phyloP scores from a whole-genome alignment of 2,329 filamentous ascomycete genomes.

The Aspergillus pseudonomiae region DNA sequence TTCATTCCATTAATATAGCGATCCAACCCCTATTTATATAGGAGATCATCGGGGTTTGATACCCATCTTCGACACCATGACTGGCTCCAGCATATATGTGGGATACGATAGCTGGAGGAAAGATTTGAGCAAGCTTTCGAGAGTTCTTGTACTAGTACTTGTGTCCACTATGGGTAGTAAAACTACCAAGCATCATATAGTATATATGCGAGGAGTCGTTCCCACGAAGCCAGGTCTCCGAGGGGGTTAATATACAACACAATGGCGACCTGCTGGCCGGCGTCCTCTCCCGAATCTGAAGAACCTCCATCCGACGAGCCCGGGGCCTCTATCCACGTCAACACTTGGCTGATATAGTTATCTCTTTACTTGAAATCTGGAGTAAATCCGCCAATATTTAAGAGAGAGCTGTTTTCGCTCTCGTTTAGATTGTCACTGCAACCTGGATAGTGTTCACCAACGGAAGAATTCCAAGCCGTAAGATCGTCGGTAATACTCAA shows the following conservation, averaged over 20 bases:
- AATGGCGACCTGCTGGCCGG: conserved; percentile 22
- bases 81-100: no score
- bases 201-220: conserved; percentile 18
- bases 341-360: conserved; percentile 8
- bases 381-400: conserved; percentile 7
- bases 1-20: no score
- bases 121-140: no score
- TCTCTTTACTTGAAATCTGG: not conserved
- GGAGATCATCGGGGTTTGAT: no score
- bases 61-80: no score
- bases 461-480: conserved; percentile 1
- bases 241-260: conserved; percentile 27
- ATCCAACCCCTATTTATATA: no score
- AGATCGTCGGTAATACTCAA: conserved; percentile 8
- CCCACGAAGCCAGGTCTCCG: conserved; percentile 18
- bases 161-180: no score
- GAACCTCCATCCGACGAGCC: conserved; percentile 1
- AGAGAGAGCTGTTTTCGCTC: conserved; percentile 2
- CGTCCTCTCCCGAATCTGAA: conserved; percentile 2
- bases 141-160: no score
- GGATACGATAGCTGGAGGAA: no score
- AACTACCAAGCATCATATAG: no score
- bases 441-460: conserved; percentile 2
- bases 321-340: conserved; percentile 1
- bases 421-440: not conserved